Evolutionary conservation across 805 yeast species (phyloP), one percentile per base, ranked within the genome.

Genomic region (Millerozyma acaciae): DNA sequence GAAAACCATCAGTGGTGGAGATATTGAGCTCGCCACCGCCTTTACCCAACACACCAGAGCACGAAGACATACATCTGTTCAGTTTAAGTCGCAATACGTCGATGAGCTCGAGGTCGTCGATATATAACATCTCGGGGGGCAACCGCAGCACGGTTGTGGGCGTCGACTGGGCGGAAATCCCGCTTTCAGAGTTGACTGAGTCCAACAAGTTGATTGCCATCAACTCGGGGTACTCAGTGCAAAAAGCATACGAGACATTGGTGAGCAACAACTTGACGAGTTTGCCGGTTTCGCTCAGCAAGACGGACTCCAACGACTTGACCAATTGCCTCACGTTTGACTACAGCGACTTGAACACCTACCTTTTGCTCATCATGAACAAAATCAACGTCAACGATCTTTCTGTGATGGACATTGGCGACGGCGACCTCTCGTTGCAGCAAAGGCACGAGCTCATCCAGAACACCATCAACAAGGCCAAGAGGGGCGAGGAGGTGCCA

Each of bases 281-380:
- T 10, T 65, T 93, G 35, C 97, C 98, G 0, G 93, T 90, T 12
- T 51, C 62, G 15, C 28, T 53, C 20, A 43, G 57, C 5, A 75
- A 72, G 41, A 65, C 70, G 30, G 64, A 48, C 37, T 64, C 68
- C 2, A 65, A 70, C 32, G 85, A 78, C 45, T 62, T 80, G 44
- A 38, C 50, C 22, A 74, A 80, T 44, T 86, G 93, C 50, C 70
- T 83, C 39, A 83, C 95, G 2, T 90, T 90, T 57, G 98, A 93
- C 59, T 93, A 87, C 60, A 75, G 90, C 18, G 97, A 90, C 60
- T 70, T 90, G 57, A 88, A 86, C 50, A 80, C 96, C 8, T 88
- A 88, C 55, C 65, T 90, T 43, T 65, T 90, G 44, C 64, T 93
- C 39, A 93, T 93, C 15, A 70, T 89, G 67, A 89, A 90, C 53